Conservation (phyloP, 2,329 filamentous ascomycete species). For the Microcyclosporella mali region DNA sequence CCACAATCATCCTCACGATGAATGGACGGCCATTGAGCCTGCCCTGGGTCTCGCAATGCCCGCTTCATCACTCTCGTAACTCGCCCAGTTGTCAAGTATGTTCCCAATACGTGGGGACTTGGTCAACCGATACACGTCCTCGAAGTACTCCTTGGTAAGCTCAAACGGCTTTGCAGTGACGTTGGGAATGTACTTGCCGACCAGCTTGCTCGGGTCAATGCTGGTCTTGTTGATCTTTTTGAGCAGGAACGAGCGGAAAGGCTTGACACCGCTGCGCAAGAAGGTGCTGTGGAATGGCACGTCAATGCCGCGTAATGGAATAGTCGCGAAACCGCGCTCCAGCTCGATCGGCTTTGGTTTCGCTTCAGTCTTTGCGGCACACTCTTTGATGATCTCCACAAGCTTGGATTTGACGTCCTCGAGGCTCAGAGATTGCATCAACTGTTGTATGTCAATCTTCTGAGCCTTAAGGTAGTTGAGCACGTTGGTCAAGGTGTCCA, state of each 20-base stretch:
- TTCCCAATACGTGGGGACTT: slow-evolving; percentile 71
- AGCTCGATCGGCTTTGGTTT: slow-evolving; percentile 87
- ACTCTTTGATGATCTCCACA: slow-evolving; percentile 83
- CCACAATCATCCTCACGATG: neutral
- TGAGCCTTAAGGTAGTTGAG: slow-evolving; percentile 94
- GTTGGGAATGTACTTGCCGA: slow-evolving; percentile 99
- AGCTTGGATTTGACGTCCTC: slow-evolving; percentile 89
- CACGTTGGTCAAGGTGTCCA: slow-evolving; percentile 66
- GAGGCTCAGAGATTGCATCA: slow-evolving; percentile 78
- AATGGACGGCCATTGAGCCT: slow-evolving; percentile 23
- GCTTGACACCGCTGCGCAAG: slow-evolving; percentile 95
- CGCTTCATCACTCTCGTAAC: slow-evolving; percentile 40
- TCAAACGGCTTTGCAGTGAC: slow-evolving; percentile 95
- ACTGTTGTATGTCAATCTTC: slow-evolving; percentile 92
- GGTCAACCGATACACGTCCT: slow-evolving; percentile 93
- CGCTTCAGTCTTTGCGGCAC: slow-evolving; percentile 75
- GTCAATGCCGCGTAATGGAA: slow-evolving; percentile 93
- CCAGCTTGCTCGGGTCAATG: slow-evolving; percentile 91
- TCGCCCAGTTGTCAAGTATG: slow-evolving; percentile 69
- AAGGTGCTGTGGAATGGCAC: slow-evolving; percentile 99
- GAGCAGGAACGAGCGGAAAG: slow-evolving; percentile 93
- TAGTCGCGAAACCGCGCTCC: slow-evolving; percentile 92
- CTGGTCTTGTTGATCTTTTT: slow-evolving; percentile 99
- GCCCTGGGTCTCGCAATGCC: slow-evolving; percentile 23
- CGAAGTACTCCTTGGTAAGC: slow-evolving; percentile 97